Conservation (phyloP, 805 yeast genomes). For the Wickerhamiella sorbophila region DNA sequence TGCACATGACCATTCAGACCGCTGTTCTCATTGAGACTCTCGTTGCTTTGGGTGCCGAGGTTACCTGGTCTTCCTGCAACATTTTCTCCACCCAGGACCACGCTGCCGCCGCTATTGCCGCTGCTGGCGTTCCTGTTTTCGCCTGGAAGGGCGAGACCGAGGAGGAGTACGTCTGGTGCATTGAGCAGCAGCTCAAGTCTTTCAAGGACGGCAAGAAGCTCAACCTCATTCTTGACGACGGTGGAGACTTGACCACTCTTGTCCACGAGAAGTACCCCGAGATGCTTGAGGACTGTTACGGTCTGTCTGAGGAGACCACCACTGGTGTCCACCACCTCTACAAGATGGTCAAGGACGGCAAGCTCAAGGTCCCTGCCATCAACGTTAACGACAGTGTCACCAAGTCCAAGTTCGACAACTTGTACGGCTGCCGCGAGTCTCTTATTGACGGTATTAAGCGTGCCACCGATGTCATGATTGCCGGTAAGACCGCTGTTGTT, state of each 20-base stretch:
- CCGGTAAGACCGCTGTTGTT: conserved; percentile 97
- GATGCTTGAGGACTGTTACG: conserved; percentile 87
- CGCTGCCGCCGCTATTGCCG: conserved; percentile 99
- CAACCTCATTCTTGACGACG: conserved; percentile 95
- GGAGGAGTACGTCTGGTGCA: conserved; percentile 98
- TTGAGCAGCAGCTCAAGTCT: conserved; percentile 95
- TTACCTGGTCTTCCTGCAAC: conserved; percentile 99
- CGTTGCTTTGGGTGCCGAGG: conserved; percentile 97
- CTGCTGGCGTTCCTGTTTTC: conserved; percentile 96
- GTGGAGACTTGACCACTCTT: conserved; percentile 95
- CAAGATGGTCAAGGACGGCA: conserved; percentile 81
- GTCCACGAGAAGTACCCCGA: conserved; percentile 98
- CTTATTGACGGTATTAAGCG: conserved; percentile 97
- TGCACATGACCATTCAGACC: conserved; percentile 99
- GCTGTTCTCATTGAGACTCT: conserved; percentile 97
- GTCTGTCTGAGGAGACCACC: conserved; percentile 97
- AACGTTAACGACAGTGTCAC: conserved; percentile 98
- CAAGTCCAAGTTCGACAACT: conserved; percentile 97
- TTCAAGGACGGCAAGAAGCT: conserved; percentile 92
- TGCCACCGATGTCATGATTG: conserved; percentile 99
- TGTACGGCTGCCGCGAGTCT: conserved; percentile 99
- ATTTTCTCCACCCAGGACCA: conserved; percentile 99
- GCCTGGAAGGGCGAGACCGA: conserved; percentile 99
- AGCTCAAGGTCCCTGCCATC: conserved; percentile 94
- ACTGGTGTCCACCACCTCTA: conserved; percentile 99